Evolutionary conservation across 768 basidiomycete genomes (phyloP).

Genomic region (Cubamyces lactineus): DNA sequence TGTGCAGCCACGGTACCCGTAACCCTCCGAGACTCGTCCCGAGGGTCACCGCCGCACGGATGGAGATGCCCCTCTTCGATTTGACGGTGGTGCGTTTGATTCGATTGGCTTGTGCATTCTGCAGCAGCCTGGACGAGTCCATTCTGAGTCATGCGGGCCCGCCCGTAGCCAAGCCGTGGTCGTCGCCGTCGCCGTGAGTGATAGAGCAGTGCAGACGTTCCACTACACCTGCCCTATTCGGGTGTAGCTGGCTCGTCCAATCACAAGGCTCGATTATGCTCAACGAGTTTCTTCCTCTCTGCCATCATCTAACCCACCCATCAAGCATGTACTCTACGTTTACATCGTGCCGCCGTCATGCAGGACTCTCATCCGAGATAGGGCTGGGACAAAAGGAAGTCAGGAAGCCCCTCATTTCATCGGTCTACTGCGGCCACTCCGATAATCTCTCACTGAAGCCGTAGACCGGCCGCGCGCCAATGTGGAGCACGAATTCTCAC

Average conservation of each 20-base stretch:
- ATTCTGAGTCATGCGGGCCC: not conserved
- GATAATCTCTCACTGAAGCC: constrained; percentile 5
- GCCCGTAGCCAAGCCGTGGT: not conserved
- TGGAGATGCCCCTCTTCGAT: not conserved
- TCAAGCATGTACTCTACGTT: not conserved
- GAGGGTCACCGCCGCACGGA: constrained; percentile 21
- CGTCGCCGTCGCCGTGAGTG: too few relatives aligned
- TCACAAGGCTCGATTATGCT: not conserved
- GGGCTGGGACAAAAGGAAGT: too few relatives aligned
- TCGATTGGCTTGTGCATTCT: not conserved
- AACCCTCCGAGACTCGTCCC: constrained; percentile 28
- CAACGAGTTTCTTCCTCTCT: not conserved
- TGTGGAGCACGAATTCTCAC: not conserved
- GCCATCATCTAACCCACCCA: not conserved
- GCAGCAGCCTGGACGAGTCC: not conserved
- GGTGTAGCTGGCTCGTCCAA: constrained; percentile 7
- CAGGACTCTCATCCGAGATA: too few relatives aligned
- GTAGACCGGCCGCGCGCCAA: not conserved
- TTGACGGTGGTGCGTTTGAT: not conserved
- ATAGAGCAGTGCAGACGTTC: constrained; percentile 16
- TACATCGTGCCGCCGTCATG: too few relatives aligned
- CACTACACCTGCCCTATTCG: constrained; percentile 13
- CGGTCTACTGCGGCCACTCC: not conserved
- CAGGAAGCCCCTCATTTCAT: too few relatives aligned
- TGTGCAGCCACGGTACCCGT: constrained; percentile 20